Evolutionary conservation across 345 rosid species (phyloP).

Genomic region (Citrus reticulata): DNA sequence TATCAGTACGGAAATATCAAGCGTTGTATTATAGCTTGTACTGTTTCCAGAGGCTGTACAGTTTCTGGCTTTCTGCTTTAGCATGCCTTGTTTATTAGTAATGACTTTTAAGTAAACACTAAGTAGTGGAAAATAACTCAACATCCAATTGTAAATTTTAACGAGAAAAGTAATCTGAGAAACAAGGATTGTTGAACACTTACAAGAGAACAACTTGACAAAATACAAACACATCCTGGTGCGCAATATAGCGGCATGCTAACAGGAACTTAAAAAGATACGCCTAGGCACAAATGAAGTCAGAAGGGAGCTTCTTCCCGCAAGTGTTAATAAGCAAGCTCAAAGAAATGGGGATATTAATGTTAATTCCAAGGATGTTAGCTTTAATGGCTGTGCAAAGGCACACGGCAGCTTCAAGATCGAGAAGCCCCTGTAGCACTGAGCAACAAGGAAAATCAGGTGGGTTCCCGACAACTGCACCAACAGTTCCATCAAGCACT

Average conservation of each 20-base stretch:
- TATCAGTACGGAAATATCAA: background rate
- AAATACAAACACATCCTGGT: background rate
- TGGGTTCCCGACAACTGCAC: conserved; percentile 50
- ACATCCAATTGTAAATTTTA: background rate
- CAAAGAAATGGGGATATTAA: conserved; percentile 56
- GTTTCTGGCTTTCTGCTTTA: background rate
- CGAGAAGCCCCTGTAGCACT: conserved; percentile 49
- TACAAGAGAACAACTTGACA: background rate
- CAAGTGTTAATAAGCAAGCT: conserved; percentile 70
- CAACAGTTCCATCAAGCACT: conserved; percentile 45
- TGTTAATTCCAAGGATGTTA: conserved; percentile 56
- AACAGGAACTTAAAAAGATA: background rate
- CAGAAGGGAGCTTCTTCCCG: conserved; percentile 70
- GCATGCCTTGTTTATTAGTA: background rate
- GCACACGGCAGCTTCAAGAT: conserved; percentile 65
- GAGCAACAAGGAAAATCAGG: conserved; percentile 68
- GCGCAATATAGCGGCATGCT: background rate
- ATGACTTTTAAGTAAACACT: background rate
- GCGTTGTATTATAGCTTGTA: background rate
- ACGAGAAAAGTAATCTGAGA: background rate
- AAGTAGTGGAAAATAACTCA: background rate
- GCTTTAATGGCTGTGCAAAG: conserved; percentile 80
- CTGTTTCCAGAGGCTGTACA: too few relatives aligned
- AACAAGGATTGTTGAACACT: background rate
- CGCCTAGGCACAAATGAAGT: conserved; percentile 51